Conservation (phyloP, 495 filamentous ascomycete species). For the Aspergillus avenaceus region DNA sequence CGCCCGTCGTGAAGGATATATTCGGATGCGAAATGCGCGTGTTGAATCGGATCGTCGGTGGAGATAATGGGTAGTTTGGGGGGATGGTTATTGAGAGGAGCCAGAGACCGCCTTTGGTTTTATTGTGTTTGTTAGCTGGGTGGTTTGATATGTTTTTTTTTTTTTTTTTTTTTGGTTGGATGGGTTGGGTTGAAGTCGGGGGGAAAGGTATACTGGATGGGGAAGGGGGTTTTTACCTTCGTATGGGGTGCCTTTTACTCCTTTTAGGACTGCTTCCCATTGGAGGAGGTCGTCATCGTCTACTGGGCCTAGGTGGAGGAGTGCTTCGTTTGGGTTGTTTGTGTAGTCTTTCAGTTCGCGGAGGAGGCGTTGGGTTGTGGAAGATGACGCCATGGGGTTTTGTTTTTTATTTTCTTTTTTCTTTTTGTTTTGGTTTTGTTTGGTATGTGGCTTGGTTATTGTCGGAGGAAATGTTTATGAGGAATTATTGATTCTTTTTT, state of each 20-base stretch:
- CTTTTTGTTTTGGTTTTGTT: conserved; percentile 5
- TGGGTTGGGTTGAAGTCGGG: background rate
- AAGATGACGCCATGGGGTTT: conserved; percentile 21
- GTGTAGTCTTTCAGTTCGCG: conserved; percentile 60
- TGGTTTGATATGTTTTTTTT: too few species aligned
- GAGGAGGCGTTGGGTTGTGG: conserved; percentile 57
- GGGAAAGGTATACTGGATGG: background rate
- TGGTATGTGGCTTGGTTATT: background rate
- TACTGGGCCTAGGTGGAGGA: conserved; percentile 62
- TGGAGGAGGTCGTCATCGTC: conserved; percentile 65
- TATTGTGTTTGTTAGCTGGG: background rate
- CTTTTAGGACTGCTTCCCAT: conserved; percentile 80
- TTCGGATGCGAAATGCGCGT: conserved; percentile 87
- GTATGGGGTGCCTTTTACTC: conserved; percentile 63
- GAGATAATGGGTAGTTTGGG: conserved; percentile 67
- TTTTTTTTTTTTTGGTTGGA: too few species aligned
- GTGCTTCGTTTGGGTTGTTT: conserved; percentile 49
- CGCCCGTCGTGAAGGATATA: conserved; percentile 72
- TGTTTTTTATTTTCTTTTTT: background rate
- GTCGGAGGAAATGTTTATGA: background rate
- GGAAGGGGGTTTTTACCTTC: conserved; percentile 48
- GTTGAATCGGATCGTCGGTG: conserved; percentile 72
- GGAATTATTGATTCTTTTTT: too few species aligned
- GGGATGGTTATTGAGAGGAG: conserved; percentile 75
- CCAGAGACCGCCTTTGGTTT: conserved; percentile 69